phyloP scores from a whole-genome alignment of 2,329 filamentous ascomycete genomes.

The Curvularia eragrostidis region DNA sequence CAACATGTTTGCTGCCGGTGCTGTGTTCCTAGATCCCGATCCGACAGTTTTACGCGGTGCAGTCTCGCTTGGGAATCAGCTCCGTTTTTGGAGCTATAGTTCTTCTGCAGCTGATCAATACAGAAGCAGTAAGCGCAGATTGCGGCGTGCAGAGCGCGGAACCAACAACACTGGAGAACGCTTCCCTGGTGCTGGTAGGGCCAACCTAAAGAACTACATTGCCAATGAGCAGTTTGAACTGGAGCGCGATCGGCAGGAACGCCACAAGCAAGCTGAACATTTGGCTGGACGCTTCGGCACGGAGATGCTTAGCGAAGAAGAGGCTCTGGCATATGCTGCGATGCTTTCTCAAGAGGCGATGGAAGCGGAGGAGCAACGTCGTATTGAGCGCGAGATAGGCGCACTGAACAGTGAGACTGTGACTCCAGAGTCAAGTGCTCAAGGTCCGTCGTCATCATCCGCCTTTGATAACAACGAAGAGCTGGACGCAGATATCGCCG shows the following conservation, averaged over 20 bases:
- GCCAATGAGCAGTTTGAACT: conserved; percentile 84
- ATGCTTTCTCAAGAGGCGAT: conserved; percentile 67
- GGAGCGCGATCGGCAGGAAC: conserved; percentile 72
- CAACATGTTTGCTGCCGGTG: conserved; percentile 81
- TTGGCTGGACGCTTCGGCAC: conserved; percentile 84
- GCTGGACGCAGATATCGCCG: conserved; percentile 65
- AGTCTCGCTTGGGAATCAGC: conserved; percentile 82
- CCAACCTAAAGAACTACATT: conserved; percentile 80
- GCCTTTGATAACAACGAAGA: conserved; percentile 53
- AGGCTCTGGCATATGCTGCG: conserved; percentile 67
- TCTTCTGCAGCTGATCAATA: conserved; percentile 77
- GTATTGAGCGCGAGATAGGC: conserved; percentile 53
- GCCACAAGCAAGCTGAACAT: conserved; percentile 70
- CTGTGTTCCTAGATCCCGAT: conserved; percentile 86
- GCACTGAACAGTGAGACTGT: conserved; percentile 47
- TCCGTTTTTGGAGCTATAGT: conserved; percentile 94
- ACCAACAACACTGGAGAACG: conserved; percentile 66
- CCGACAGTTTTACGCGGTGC: conserved; percentile 84
- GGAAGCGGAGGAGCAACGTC: conserved; percentile 56
- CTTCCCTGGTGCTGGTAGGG: conserved; percentile 68
- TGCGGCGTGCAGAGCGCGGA: conserved; percentile 71
- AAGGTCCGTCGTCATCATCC: conserved; percentile 39
- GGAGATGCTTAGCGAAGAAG: conserved; percentile 71
- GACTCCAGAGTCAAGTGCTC: conserved; percentile 46
- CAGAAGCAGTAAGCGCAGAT: conserved; percentile 77